Conservation (phyloP, 306 rosid species). For the Potentilla sterilis region DNA sequence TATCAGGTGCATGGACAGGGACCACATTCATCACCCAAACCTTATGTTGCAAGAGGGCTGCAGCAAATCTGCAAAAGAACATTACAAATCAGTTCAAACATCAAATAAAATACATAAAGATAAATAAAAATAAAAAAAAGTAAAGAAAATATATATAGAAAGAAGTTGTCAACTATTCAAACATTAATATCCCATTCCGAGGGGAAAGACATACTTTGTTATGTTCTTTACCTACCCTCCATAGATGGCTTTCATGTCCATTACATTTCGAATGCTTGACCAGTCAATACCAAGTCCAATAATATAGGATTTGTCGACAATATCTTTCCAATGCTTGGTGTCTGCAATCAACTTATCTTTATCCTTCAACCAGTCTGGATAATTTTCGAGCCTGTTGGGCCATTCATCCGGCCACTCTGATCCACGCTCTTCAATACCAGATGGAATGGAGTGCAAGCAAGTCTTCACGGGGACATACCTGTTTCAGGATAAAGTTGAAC, state of each 20-base stretch:
- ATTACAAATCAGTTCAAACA: background rate
- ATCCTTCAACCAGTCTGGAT: conserved; percentile 78
- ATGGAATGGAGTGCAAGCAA: conserved; percentile 82
- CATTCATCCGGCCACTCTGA: conserved; percentile 99
- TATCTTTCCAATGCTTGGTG: conserved; percentile 77
- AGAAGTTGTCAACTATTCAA: conserved; percentile 1
- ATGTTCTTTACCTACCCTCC: conserved; percentile 75
- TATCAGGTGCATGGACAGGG: conserved; percentile 77
- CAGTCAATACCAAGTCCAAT: conserved; percentile 88
- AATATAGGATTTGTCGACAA: conserved; percentile 77
- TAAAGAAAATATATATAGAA: background rate
- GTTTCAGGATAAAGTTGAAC: conserved; percentile 23
- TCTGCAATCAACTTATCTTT: conserved; percentile 73
- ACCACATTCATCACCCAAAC: conserved; percentile 98
- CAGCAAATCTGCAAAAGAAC: conserved; percentile 64
- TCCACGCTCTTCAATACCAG: conserved; percentile 83
- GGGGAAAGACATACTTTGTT: conserved; percentile 17
- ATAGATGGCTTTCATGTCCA: conserved; percentile 93
- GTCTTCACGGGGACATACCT: conserved; percentile 72
- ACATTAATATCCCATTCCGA: background rate
- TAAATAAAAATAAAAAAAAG: background rate
- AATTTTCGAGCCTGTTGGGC: conserved; percentile 85
- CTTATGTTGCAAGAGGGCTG: conserved; percentile 71
- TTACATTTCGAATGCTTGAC: conserved; percentile 75
- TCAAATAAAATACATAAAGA: no score